Conservation (phyloP, 129 eudicot genomes). For the Pseudognaphalium luteoalbum region DNA sequence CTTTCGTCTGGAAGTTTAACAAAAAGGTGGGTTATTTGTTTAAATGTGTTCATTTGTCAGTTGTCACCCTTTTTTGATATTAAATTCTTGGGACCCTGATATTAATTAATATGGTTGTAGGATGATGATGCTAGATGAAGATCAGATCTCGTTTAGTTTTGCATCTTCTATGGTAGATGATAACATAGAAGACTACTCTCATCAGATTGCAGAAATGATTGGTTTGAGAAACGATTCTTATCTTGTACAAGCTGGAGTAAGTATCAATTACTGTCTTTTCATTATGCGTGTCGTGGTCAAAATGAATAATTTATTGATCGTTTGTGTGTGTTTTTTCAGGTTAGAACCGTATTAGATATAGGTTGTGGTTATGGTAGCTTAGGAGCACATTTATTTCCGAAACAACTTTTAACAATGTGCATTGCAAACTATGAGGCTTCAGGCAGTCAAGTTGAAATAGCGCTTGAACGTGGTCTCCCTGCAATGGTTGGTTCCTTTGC, state of each 20-base stretch:
- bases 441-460: slow-evolving; percentile 94
- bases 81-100: background rate
- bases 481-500: slow-evolving; percentile 88
- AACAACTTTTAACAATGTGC: slow-evolving; percentile 78
- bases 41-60: background rate
- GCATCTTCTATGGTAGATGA: slow-evolving; percentile 80
- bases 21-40: slow-evolving; percentile 54
- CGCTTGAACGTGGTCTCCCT: slow-evolving; percentile 96
- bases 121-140: slow-evolving; percentile 99
- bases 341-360: slow-evolving; percentile 79
- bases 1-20: slow-evolving; percentile 96
- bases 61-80: slow-evolving; percentile 7
- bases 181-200: slow-evolving; percentile 85
- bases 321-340: slow-evolving; percentile 45
- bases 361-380: slow-evolving; percentile 98
- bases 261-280: slow-evolving; percentile 20
- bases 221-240: slow-evolving; percentile 87
- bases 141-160: slow-evolving; percentile 89
- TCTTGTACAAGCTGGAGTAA: slow-evolving; percentile 93
- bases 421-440: slow-evolving; percentile 92
- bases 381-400: slow-evolving; percentile 90
- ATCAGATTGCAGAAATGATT: slow-evolving; percentile 98
- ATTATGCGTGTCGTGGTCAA: background rate
- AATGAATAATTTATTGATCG: slow-evolving; percentile 4
- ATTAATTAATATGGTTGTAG: slow-evolving; percentile 32